Percentiles rank a stretch among this genome's conserved stretches.
Conservation (phyloP, 2,329 filamentous ascomycete genomes). For the Xylaria digitata region DNA sequence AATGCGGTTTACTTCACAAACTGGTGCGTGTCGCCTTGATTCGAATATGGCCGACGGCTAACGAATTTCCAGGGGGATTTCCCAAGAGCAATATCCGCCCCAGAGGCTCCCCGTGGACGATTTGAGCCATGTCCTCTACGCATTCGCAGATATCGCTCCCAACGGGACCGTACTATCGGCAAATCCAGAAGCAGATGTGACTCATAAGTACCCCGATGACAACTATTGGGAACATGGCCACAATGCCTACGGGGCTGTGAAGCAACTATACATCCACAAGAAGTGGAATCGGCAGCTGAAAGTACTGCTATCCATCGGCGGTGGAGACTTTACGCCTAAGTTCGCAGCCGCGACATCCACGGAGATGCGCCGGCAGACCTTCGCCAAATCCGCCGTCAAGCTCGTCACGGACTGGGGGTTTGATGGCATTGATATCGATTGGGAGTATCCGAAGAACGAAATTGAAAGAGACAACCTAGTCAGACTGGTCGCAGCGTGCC, state of each 20-base stretch:
- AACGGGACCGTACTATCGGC: conserved; percentile 66
- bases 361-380: conserved; percentile 68
- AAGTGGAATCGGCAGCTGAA: conserved; percentile 81
- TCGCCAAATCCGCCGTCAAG: conserved; percentile 75
- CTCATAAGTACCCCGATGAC: conserved; percentile 78
- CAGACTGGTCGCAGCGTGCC: conserved; percentile 56
- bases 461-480: conserved; percentile 57
- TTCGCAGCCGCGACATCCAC: conserved; percentile 74
- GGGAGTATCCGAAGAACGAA: conserved; percentile 62
- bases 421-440: conserved; percentile 68
- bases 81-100: conserved; percentile 68
- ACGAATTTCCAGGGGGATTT: conserved; percentile 53
- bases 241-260: conserved; percentile 81
- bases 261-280: conserved; percentile 81
- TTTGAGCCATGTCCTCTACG: conserved; percentile 79
- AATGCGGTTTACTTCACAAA: conserved; percentile 67
- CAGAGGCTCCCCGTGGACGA: conserved; percentile 74
- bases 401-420: conserved; percentile 76
- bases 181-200: conserved; percentile 70
- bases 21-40: conserved; percentile 55
- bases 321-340: conserved; percentile 80
- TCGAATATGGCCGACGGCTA: neutral
- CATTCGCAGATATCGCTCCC: conserved; percentile 60
- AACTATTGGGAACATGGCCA: conserved; percentile 57
- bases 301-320: conserved; percentile 82